These are phyloP conservation scores for Strobilomyces confusus DNA, from an alignment of 768 basidiomycete genomes.

Conservation along the genomic window DNA sequence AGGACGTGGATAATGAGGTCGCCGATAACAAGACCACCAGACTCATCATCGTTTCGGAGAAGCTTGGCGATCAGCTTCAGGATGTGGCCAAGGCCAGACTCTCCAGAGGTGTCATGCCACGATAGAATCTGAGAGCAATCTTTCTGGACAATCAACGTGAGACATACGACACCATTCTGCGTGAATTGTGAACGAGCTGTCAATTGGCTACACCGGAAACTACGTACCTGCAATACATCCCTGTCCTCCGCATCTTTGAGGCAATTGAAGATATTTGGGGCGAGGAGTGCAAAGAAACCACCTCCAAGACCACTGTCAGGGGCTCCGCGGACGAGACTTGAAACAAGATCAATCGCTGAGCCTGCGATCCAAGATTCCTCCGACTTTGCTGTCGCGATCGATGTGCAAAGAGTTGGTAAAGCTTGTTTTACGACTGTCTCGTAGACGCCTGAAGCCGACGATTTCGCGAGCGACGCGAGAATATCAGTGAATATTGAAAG, in stretches of 20 bases:
- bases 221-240: conserved; percentile 69
- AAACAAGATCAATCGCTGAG: conserved; percentile 79
- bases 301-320: conserved; percentile 64
- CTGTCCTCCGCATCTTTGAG: conserved; percentile 75
- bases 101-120: conserved; percentile 67
- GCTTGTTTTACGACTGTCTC: conserved; percentile 68
- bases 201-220: not conserved
- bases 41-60: conserved; percentile 79
- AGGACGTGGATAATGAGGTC: conserved; percentile 93
- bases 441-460: conserved; percentile 58
- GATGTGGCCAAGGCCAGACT: conserved; percentile 71
- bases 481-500: conserved; percentile 83
- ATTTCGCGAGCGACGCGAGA: conserved; percentile 62
- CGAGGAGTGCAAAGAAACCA: conserved; percentile 74
- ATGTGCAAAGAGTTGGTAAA: conserved; percentile 65
- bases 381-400: conserved; percentile 53
- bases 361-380: conserved; percentile 73
- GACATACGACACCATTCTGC: conserved; percentile 76
- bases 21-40: conserved; percentile 89
- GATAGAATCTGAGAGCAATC: conserved; percentile 76
- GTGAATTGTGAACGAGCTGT: not conserved
- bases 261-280: conserved; percentile 69
- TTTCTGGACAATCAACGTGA: conserved; percentile 84
- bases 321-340: conserved; percentile 66
- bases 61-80: conserved; percentile 74